Evolutionary conservation across 2,329 filamentous ascomycete species (phyloP).

Genomic region (Metarhizium robertsii): DNA sequence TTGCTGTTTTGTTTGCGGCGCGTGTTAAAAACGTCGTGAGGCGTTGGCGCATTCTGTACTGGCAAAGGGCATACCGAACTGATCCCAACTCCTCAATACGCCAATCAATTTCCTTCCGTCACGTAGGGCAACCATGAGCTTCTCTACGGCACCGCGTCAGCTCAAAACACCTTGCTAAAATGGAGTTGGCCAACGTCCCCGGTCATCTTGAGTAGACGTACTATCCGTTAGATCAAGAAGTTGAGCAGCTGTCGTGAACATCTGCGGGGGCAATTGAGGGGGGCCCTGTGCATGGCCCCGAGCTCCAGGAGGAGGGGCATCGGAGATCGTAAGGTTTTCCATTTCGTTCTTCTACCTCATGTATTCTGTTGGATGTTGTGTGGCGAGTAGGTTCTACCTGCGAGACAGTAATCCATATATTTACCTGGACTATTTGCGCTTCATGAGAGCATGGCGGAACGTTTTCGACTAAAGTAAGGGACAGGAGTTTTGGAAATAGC

Average conservation of each 20-base stretch:
- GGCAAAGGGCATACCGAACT: slow-evolving; percentile 59
- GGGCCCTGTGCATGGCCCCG: slow-evolving; percentile 31
- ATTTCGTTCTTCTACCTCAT: slow-evolving; percentile 26
- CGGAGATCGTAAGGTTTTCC: slow-evolving; percentile 45
- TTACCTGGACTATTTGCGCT: neutral
- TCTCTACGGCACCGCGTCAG: slow-evolving; percentile 53
- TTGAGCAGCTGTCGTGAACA: slow-evolving; percentile 97
- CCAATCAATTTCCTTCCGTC: slow-evolving; percentile 93
- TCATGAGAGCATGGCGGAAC: neutral
- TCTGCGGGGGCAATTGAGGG: slow-evolving; percentile 75
- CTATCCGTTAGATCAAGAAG: slow-evolving; percentile 94
- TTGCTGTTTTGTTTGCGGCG: slow-evolving; percentile 47
- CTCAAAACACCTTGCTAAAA: neutral
- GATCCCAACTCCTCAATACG: slow-evolving; percentile 90
- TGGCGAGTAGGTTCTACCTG: slow-evolving; percentile 2
- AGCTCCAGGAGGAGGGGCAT: slow-evolving; percentile 27
- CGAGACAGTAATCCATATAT: neutral
- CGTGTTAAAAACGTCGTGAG: neutral
- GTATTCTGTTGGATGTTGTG: slow-evolving; percentile 3
- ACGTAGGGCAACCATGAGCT: slow-evolving; percentile 82
- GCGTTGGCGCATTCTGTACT: neutral
- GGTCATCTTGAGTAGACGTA: slow-evolving; percentile 36
- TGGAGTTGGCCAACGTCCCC: no score
- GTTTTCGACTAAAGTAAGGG: neutral
- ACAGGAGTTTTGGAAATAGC: neutral